Percentiles rank a stretch among this genome's conserved stretches.
Evolutionary conservation across 2,329 filamentous ascomycete species (phyloP).

Genomic region (Dactylellina leptospora): DNA sequence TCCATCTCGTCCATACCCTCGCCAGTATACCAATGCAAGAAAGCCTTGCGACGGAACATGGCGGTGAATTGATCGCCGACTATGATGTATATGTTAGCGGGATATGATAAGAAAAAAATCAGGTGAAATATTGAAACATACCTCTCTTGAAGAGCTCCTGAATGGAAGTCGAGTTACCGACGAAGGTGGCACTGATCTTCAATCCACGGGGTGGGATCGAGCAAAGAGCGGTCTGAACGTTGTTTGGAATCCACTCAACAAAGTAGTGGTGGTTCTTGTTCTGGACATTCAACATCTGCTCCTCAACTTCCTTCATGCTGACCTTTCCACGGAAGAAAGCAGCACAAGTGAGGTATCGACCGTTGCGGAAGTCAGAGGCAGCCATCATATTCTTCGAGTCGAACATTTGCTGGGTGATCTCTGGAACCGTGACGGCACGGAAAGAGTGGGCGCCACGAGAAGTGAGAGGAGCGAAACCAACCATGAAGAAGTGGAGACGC

Average conservation of each 20-base stretch:
- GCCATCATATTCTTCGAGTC: slow-evolving; percentile 99
- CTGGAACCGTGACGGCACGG: slow-evolving; percentile 95
- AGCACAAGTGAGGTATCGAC: slow-evolving; percentile 98
- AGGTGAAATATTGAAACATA: slow-evolving; percentile 6
- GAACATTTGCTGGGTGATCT: slow-evolving; percentile 99
- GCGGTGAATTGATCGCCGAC: slow-evolving; percentile 99
- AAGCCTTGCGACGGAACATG: slow-evolving; percentile 99
- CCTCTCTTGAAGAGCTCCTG: slow-evolving; percentile 99
- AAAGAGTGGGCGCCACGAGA: slow-evolving; percentile 91
- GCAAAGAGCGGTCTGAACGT: slow-evolving; percentile 99
- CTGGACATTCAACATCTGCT: slow-evolving; percentile 99
- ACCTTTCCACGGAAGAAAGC: slow-evolving; percentile 99
- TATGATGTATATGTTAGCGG: too few relatives aligned
- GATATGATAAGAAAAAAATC: slow-evolving; percentile 7
- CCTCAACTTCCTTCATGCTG: slow-evolving; percentile 99
- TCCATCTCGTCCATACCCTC: slow-evolving; percentile 99
- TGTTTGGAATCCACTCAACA: slow-evolving; percentile 99
- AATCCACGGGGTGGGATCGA: slow-evolving; percentile 97
- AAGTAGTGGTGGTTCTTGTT: slow-evolving; percentile 99
- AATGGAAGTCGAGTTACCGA: slow-evolving; percentile 99
- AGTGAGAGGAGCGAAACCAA: slow-evolving; percentile 98
- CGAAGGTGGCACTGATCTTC: slow-evolving; percentile 99
- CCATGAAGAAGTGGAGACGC: slow-evolving; percentile 99
- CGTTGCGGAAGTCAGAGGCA: slow-evolving; percentile 99
- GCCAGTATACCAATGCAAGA: slow-evolving; percentile 99